These are phyloP conservation scores for Paraconiothyrium sp. DNA, from an alignment of 2,329 filamentous ascomycete species.

Conservation along the genomic window DNA sequence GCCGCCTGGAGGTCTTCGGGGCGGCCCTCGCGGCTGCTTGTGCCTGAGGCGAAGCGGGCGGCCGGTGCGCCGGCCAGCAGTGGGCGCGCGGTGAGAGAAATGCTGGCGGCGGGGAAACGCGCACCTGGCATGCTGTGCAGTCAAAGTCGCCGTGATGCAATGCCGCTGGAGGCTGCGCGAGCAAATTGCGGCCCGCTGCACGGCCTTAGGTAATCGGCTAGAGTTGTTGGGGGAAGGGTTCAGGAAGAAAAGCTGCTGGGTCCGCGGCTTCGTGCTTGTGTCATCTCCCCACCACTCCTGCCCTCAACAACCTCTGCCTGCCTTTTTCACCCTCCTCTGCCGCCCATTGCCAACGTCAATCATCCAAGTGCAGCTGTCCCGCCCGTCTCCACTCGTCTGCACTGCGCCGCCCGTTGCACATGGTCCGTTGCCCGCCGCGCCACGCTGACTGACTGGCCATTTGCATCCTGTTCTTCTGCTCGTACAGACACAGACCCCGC, in stretches of 20 bases:
- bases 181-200: neutral
- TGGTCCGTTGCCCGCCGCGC: slow-evolving; percentile 10
- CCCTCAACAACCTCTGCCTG: neutral
- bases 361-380: neutral
- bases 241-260: slow-evolving; percentile 11
- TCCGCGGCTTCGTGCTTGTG: slow-evolving; percentile 9
- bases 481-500: slow-evolving; percentile 16
- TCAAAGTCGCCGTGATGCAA: slow-evolving; percentile 26
- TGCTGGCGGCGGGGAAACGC: slow-evolving; percentile 17
- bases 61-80: slow-evolving; percentile 15
- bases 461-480: slow-evolving; percentile 18
- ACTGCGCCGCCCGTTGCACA: slow-evolving; percentile 6
- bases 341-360: neutral
- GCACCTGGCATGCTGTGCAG: slow-evolving; percentile 13
- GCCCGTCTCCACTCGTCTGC: slow-evolving; percentile 5
- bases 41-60: slow-evolving; percentile 17
- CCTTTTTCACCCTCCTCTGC: neutral
- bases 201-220: slow-evolving; percentile 1
- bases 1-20: slow-evolving; percentile 54
- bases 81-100: slow-evolving; percentile 17
- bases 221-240: neutral
- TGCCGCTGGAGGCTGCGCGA: neutral
- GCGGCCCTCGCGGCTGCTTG: slow-evolving; percentile 19
- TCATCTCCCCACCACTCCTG: slow-evolving; percentile 10
- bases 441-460: slow-evolving; percentile 7